A percentile compares a stretch with the other conserved stretches of the same genome.
These are phyloP conservation scores for Ogataea nakhonphanomensis DNA, from an alignment of 805 yeast species.

Conservation along the genomic window DNA sequence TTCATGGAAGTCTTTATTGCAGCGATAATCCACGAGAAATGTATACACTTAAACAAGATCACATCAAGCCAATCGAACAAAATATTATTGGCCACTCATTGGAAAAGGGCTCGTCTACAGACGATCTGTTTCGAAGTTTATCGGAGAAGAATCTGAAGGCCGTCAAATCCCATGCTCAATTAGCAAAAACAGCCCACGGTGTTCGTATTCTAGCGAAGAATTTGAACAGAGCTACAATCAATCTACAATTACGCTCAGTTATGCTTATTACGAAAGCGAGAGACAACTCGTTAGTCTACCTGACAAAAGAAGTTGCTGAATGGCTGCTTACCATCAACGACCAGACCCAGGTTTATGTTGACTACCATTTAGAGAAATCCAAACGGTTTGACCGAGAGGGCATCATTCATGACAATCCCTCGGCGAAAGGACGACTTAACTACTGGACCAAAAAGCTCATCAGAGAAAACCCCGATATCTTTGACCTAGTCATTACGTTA, in stretches of 20 bases:
- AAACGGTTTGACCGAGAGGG: constrained; percentile 60
- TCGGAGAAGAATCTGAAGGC: constrained; percentile 44
- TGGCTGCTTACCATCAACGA: constrained; percentile 54
- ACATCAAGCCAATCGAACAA: constrained; percentile 10
- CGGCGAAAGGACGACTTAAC: constrained; percentile 44
- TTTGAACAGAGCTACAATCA: constrained; percentile 65
- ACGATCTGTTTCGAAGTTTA: constrained; percentile 20
- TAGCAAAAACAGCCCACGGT: constrained; percentile 79
- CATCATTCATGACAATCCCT: constrained; percentile 45
- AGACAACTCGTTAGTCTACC: constrained; percentile 69
- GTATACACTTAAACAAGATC: constrained; percentile 22
- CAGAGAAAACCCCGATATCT: constrained; percentile 39
- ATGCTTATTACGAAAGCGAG: constrained; percentile 88
- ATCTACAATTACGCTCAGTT: constrained; percentile 63
- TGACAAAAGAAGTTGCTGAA: constrained; percentile 76
- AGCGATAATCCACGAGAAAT: constrained; percentile 22
- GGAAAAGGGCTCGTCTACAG: constrained; percentile 14
- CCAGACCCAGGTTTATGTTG: constrained; percentile 58
- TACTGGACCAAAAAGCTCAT: constrained; percentile 71
- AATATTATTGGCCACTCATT: not conserved
- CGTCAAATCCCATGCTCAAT: constrained; percentile 67
- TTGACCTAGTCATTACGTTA: constrained; percentile 79
- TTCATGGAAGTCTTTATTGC: constrained; percentile 29
- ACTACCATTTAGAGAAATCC: constrained; percentile 58
- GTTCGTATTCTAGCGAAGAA: constrained; percentile 74